Evolutionary conservation across 139 green algal genomes (phyloP).

Genomic region (Dunaliella primolecta): DNA sequence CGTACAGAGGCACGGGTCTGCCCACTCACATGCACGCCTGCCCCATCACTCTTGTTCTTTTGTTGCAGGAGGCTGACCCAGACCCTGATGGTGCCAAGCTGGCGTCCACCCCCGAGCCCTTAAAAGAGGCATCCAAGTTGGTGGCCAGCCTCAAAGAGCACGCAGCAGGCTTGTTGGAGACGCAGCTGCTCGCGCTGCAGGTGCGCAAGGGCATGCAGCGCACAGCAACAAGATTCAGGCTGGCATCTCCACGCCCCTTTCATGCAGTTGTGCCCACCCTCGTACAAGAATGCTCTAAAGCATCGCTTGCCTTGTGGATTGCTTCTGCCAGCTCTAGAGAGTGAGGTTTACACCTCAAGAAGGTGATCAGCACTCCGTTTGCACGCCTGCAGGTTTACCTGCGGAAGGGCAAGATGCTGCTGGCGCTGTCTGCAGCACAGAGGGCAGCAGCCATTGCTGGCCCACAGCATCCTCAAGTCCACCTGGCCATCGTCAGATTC

Average conservation of each 20-base stretch:
- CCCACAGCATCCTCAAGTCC: slow-evolving; percentile 53
- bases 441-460: slow-evolving; percentile 53
- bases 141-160: slow-evolving; percentile 68
- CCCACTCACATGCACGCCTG: no score
- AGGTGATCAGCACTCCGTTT: no score
- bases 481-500: slow-evolving; percentile 57
- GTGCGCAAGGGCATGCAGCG: no score
- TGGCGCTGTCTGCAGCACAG: slow-evolving; percentile 76
- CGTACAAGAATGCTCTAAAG: no score
- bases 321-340: no score
- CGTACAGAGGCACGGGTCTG: no score
- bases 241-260: no score
- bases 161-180: slow-evolving; percentile 33
- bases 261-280: no score
- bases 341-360: no score
- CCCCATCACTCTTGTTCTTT: no score
- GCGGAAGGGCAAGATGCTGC: slow-evolving; percentile 63
- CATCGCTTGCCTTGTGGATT: no score
- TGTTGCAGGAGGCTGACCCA: slow-evolving; percentile 52
- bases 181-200: slow-evolving; percentile 42
- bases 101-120: slow-evolving; percentile 63
- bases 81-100: slow-evolving; percentile 87
- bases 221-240: no score
- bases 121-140: slow-evolving; percentile 86
- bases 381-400: slow-evolving; percentile 67